Evolutionary conservation across 1,284 basidiomycete species (phyloP).

Genomic region (Trichosporon faecale): DNA sequence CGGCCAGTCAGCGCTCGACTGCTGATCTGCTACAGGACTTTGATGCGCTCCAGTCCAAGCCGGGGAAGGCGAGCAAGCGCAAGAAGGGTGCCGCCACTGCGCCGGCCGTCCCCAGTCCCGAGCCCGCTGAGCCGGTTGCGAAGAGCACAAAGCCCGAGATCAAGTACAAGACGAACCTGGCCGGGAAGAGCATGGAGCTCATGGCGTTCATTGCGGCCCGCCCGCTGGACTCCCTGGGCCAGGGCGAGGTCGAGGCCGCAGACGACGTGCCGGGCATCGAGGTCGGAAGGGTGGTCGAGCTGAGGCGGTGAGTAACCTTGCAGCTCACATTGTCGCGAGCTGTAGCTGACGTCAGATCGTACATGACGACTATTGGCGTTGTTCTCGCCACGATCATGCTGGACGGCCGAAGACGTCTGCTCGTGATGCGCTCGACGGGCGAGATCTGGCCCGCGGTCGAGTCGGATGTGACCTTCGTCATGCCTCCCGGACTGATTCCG

Average conservation of each 20-base stretch:
- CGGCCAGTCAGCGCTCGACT: background rate
- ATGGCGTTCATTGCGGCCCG: conserved; percentile 18
- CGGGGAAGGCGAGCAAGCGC: background rate
- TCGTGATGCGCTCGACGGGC: conserved; percentile 40
- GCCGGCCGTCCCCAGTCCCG: background rate
- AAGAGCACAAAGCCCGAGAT: conserved; percentile 3
- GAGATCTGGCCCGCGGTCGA: conserved; percentile 42
- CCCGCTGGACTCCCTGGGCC: too few species aligned
- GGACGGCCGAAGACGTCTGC: conserved; percentile 31
- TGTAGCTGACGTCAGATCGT: background rate
- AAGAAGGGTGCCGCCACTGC: conserved; percentile 8
- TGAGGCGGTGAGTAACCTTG: conserved; percentile 34
- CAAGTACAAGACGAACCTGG: conserved; percentile 10
- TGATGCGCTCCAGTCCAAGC: background rate
- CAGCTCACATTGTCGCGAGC: background rate
- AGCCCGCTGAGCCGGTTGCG: background rate
- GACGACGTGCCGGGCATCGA: conserved; percentile 32
- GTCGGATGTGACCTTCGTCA: conserved; percentile 49
- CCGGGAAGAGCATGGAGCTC: conserved; percentile 15
- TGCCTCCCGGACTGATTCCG: conserved; percentile 41
- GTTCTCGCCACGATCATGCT: conserved; percentile 39
- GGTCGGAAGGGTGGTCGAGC: conserved; percentile 40
- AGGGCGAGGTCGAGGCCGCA: background rate
- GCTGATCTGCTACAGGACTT: background rate
- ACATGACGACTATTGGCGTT: conserved; percentile 37